phyloP scores from a whole-genome alignment of 805 yeast species.

The Torulaspora indica region DNA sequence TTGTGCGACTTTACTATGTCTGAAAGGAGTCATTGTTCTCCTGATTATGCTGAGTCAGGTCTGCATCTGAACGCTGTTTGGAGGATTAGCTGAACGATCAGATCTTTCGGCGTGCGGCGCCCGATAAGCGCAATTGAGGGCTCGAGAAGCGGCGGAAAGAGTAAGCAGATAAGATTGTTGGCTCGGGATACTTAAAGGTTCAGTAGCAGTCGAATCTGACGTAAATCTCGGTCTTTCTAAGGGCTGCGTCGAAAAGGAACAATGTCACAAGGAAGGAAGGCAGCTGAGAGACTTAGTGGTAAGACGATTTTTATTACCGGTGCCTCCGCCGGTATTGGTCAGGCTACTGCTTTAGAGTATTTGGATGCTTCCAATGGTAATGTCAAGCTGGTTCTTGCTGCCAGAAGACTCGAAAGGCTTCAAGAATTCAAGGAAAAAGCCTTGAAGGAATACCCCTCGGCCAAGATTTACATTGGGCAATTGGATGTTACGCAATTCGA shows the following conservation, averaged over 20 bases:
- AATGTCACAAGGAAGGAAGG: constrained; percentile 67
- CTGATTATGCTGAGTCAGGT: background rate
- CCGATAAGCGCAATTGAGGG: background rate
- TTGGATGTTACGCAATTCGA: constrained; percentile 57
- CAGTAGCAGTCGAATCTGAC: background rate
- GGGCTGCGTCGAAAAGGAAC: background rate
- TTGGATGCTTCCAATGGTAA: constrained; percentile 72
- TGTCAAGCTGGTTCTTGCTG: constrained; percentile 65
- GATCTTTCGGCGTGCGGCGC: background rate
- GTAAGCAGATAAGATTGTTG: background rate
- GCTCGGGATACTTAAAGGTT: background rate
- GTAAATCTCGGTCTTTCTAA: background rate
- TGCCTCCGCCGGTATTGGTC: constrained; percentile 94
- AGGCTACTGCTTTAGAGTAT: constrained; percentile 83
- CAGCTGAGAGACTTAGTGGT: constrained; percentile 74
- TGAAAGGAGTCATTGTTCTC: no score
- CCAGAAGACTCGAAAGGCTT: constrained; percentile 68
- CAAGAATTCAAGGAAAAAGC: constrained; percentile 47
- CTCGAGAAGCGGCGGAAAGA: background rate
- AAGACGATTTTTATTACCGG: constrained; percentile 88
- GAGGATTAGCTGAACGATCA: background rate
- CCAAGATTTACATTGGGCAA: constrained; percentile 43
- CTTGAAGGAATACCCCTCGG: constrained; percentile 42
- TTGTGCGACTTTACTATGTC: no score
- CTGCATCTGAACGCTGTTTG: background rate